These are phyloP conservation scores for Sarocladium brachiariae DNA, from an alignment of 2,329 filamentous ascomycete genomes.

Conservation along the genomic window DNA sequence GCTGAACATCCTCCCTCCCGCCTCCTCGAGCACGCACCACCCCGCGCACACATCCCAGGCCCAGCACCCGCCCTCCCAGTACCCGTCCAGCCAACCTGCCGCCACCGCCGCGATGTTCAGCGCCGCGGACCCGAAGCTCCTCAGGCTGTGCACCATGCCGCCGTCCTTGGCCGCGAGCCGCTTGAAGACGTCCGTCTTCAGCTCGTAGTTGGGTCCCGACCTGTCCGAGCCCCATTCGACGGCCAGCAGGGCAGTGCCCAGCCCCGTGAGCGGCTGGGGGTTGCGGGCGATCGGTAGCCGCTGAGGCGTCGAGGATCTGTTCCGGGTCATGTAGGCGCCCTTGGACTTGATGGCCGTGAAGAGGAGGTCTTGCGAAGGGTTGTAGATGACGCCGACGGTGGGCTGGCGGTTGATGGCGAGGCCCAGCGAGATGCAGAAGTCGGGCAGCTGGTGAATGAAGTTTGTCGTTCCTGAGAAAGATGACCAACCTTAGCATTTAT, in stretches of 20 bases:
- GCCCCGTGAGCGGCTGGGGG: slow-evolving; percentile 52
- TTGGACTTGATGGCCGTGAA: slow-evolving; percentile 62
- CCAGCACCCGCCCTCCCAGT: slow-evolving; percentile 81
- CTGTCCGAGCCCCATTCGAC: slow-evolving; percentile 69
- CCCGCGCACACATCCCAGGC: slow-evolving; percentile 81
- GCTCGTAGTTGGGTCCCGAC: slow-evolving; percentile 61
- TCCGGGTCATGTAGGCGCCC: slow-evolving; percentile 55
- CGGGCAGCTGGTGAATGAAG: slow-evolving; percentile 70
- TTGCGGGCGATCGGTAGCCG: slow-evolving; percentile 34
- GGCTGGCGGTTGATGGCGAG: slow-evolving; percentile 57
- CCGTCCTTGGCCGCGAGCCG: slow-evolving; percentile 54
- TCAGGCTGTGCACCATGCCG: slow-evolving; percentile 71
- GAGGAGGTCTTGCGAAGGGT: slow-evolving; percentile 64
- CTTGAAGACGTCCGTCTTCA: slow-evolving; percentile 61
- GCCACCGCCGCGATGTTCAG: slow-evolving; percentile 70
- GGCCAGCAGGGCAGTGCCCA: slow-evolving; percentile 59
- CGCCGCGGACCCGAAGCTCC: slow-evolving; percentile 66
- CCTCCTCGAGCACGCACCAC: slow-evolving; percentile 69
- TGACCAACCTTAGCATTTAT: too few relatives aligned
- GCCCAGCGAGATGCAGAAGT: slow-evolving; percentile 71
- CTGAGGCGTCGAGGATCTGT: slow-evolving; percentile 30
- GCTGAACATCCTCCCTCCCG: slow-evolving; percentile 64
- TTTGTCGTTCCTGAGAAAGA: slow-evolving; percentile 58
- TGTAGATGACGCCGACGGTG: slow-evolving; percentile 69
- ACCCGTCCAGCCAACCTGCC: slow-evolving; percentile 62